Base-by-base conservation (phyloP, 2,329 filamentous ascomycete genomes). In the Chaetoscypha palmicola region DNA sequence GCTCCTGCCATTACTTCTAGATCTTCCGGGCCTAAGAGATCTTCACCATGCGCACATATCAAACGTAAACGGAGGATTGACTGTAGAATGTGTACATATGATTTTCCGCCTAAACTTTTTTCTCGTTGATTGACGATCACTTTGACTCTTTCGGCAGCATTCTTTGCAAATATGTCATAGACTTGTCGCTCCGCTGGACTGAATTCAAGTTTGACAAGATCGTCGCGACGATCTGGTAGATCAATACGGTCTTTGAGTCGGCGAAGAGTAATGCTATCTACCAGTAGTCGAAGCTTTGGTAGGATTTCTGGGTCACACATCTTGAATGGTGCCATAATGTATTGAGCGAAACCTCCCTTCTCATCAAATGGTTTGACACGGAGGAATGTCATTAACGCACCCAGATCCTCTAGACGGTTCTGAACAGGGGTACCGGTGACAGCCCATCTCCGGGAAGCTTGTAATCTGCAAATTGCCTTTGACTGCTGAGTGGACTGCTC, bases 391-490 rank as follows among this genome's bases (percentile, higher is more conserved):
- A 95, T 80, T 2, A 97, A 70, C 1, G 91, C 86, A 11, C 87
- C 86, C 17, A 97, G 73, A 62, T 98, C 92, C 52, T 94, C 89
- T 2, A 97, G 73, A 3, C 86, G 82, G 60, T 98, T 98, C 64
- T 97, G 91, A 7, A 97, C 86, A 0, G 90, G 92, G 0, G 92
- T 97, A 43, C 91, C 92, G 0, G 92, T 97, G n/a, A 97, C 87
- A 2, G 90, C 91, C 92, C 92, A 98, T 24, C 90, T 82, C 23
- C 90, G 79, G 58, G 86, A 77, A 2, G 89, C 86, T 48, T 85
- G 75, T 2, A 97, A 70, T 16, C 79, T 76, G 52, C 88, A 90
- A 16, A 92, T 86, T 2, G 87, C 86, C 61, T 90, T 88, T 42
- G 89, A 94, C 54, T 91, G 84, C 31, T 85, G 70, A 1, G 89